These are phyloP conservation scores for Turritis glabra DNA, from an alignment of 345 rosid genomes.

Conservation along the genomic window DNA sequence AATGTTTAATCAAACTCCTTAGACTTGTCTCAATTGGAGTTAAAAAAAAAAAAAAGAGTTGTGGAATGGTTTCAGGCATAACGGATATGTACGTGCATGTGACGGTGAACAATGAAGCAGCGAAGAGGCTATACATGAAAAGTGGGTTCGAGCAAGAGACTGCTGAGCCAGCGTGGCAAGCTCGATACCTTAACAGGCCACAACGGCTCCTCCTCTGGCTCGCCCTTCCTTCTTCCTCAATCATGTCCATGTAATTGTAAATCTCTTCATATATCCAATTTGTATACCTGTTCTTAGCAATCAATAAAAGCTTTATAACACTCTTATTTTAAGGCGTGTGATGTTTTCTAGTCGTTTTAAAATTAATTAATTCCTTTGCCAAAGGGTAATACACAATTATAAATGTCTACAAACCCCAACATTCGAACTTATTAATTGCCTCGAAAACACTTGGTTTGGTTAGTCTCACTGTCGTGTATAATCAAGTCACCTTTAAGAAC, in stretches of 20 bases:
- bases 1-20: conserved; percentile 12
- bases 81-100: conserved; percentile 90
- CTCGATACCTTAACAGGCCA: conserved; percentile 79
- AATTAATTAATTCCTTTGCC: background rate
- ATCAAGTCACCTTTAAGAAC: background rate
- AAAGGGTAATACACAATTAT: background rate
- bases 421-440: background rate
- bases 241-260: conserved; percentile 28
- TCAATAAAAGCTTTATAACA: background rate
- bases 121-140: conserved; percentile 75
- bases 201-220: conserved; percentile 79
- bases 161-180: conserved; percentile 96
- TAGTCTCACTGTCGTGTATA: background rate
- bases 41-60: background rate
- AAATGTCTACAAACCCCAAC: background rate
- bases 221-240: conserved; percentile 38
- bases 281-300: conserved; percentile 7
- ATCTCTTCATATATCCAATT: background rate
- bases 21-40: background rate
- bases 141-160: conserved; percentile 68
- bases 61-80: conserved; percentile 58
- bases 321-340: no score
- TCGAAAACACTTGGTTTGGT: background rate
- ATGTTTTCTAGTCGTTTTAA: no score
- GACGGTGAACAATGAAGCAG: conserved; percentile 76